Evolutionary conservation across 2,329 filamentous ascomycete genomes (phyloP), one percentile per base, ranked within the genome.

Genomic region (Nothophoma quercina): DNA sequence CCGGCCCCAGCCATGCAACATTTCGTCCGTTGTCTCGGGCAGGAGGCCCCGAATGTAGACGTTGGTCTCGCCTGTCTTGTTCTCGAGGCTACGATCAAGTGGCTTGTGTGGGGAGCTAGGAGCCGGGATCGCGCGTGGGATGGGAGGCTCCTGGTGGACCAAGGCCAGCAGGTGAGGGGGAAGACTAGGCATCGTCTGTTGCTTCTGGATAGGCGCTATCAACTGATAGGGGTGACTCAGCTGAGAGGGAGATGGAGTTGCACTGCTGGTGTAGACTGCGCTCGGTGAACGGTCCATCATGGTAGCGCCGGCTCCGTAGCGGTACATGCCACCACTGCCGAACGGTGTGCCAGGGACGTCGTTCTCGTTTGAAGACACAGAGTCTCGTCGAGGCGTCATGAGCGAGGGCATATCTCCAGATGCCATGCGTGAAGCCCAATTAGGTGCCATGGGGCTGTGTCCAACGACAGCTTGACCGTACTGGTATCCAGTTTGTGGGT

Each of bases 31-130:
- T 0, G 93, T 99, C 65, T 96, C 93, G 0, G 95, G 93, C 59
- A 96, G 90, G 58, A 99, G 88, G 15, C 96, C 96, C 56, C 95
- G 91, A 60, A 99, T 97, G 80, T 99, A 99, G 60, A 99, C 93
- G 69, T 99, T 99, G 59, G 92, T 95, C 71, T 98, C 96, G 35
- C 93, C 93, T 39, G 90, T 95, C 53, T 92, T 89, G 69, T 98
- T 98, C 77, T 96, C 91, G 40, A 99, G 82, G 70, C 93, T 96
- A 75, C 96, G 93, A 59, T 96, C 93, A 22, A 98, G 85, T 33
- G 90, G 93, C 82, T 96, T 90, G 78, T 90, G 86, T 67, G 89
- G 90, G 51, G 93, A 93, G 19, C 88, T 88, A 22, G 91, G 91
- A 51, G 95, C 93, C 13, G 93, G 93, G 36, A 99, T 93, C 42